phyloP scores from a whole-genome alignment of 140 eudicot species.

The Cichorium intybus region DNA sequence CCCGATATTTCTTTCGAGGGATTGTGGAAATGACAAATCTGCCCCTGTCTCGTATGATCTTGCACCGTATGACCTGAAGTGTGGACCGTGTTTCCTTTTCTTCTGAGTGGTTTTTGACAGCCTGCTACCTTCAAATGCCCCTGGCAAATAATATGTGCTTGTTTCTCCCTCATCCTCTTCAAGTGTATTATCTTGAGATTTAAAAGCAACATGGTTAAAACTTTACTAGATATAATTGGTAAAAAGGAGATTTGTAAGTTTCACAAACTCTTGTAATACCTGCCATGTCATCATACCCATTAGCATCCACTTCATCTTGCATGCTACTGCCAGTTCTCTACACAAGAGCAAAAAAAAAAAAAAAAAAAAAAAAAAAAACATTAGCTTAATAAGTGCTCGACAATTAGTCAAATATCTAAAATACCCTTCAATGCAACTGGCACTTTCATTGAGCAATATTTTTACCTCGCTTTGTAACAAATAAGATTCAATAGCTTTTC shows the following conservation, averaged over 20 bases:
- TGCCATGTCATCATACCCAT: slow-evolving; percentile 60
- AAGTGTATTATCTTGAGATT: slow-evolving; percentile 47
- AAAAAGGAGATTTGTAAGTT: neutral
- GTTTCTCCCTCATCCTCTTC: slow-evolving; percentile 91
- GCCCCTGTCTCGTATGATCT: slow-evolving; percentile 53
- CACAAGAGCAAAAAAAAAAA: slow-evolving; percentile 12
- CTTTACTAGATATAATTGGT: neutral
- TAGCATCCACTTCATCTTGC: slow-evolving; percentile 63
- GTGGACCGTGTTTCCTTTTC: slow-evolving; percentile 35
- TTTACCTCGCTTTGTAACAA: slow-evolving; percentile 58
- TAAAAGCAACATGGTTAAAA: slow-evolving; percentile 36
- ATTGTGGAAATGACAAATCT: slow-evolving; percentile 43
- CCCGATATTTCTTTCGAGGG: slow-evolving; percentile 52
- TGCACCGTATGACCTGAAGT: slow-evolving; percentile 34
- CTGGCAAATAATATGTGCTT: slow-evolving; percentile 55
- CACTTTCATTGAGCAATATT: slow-evolving; percentile 10
- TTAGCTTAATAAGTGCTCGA: neutral
- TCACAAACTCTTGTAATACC: slow-evolving; percentile 42
- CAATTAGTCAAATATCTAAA: neutral
- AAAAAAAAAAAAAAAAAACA: slow-evolving; percentile 16
- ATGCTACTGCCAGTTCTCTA: slow-evolving; percentile 61
- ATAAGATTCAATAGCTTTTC: slow-evolving; percentile 60
- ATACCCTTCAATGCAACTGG: neutral
- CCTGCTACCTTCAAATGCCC: slow-evolving; percentile 57
- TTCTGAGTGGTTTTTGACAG: slow-evolving; percentile 48